These are phyloP conservation scores for Sclerotinia nivalis DNA, from an alignment of 2,329 filamentous ascomycete genomes.

Conservation along the genomic window DNA sequence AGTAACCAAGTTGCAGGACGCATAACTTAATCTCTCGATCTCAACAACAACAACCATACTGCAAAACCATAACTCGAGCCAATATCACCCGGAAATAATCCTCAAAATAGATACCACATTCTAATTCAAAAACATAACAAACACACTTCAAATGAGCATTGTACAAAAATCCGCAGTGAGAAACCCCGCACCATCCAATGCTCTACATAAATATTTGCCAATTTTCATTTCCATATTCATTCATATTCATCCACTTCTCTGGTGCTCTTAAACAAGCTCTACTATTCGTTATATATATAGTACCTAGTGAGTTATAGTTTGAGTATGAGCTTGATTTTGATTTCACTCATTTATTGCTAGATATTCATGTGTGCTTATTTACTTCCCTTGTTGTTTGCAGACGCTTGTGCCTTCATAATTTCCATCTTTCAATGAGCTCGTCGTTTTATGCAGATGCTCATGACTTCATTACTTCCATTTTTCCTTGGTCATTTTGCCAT, in stretches of 20 bases:
- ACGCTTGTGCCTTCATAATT: neutral
- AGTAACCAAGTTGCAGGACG: no score
- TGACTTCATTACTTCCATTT: no score
- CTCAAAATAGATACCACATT: neutral
- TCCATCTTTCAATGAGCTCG: neutral
- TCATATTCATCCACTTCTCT: neutral
- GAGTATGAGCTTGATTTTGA: neutral
- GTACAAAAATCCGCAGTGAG: neutral
- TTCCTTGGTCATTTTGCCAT: no score
- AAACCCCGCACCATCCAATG: neutral
- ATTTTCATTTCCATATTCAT: neutral
- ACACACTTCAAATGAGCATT: neutral
- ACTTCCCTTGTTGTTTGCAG: neutral
- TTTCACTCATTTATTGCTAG: neutral
- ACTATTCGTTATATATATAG: no score
- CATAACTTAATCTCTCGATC: no score
- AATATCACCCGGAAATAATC: neutral
- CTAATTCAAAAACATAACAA: neutral
- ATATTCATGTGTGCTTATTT: neutral
- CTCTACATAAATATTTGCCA: neutral
- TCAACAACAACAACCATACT: neutral
- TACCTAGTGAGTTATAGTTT: no score
- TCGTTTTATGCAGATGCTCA: no score
- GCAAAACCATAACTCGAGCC: neutral
- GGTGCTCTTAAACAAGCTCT: neutral